Percentiles rank a stretch among this genome's conserved stretches.
Evolutionary conservation across 2,329 filamentous ascomycete species (phyloP).

Genomic region (Aspergillus eucalypticola): DNA sequence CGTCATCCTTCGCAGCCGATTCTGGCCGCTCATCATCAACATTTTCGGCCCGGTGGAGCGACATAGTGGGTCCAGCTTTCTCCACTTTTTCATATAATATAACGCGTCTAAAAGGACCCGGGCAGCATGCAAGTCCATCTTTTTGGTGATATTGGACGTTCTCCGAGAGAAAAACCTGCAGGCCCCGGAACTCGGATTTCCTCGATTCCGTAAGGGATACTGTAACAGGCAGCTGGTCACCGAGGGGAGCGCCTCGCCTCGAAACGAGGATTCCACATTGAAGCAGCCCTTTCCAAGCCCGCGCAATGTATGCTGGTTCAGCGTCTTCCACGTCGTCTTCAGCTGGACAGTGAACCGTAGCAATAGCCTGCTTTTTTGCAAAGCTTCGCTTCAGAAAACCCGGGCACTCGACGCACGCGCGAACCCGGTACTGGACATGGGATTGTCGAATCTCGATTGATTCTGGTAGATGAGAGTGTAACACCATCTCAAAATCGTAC

Average conservation of each 20-base stretch:
- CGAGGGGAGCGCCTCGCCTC: slow-evolving; percentile 15
- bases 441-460: slow-evolving; percentile 14
- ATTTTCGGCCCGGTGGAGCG: slow-evolving; percentile 3
- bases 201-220: slow-evolving; percentile 13
- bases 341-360: slow-evolving; percentile 16
- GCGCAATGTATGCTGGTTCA: slow-evolving; percentile 13
- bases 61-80: neutral
- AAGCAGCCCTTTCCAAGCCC: slow-evolving; percentile 10
- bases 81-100: slow-evolving; percentile 13
- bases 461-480: slow-evolving; percentile 16
- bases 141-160: slow-evolving; percentile 16
- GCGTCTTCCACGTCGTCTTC: slow-evolving; percentile 18
- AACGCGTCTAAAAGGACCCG: slow-evolving; percentile 14
- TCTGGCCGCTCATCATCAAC: slow-evolving; percentile 6
- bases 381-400: slow-evolving; percentile 8
- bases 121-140: slow-evolving; percentile 12
- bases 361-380: slow-evolving; percentile 5
- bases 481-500: slow-evolving; percentile 19
- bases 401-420: slow-evolving; percentile 12
- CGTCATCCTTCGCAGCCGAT: neutral
- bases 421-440: slow-evolving; percentile 15
- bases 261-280: slow-evolving; percentile 13
- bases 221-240: slow-evolving; percentile 11
- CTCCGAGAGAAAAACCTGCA: slow-evolving; percentile 16
- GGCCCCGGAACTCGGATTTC: slow-evolving; percentile 12